Evolutionary conservation across 2,329 filamentous ascomycete species (phyloP).

Genomic region (Fusarium solani-melongenae): DNA sequence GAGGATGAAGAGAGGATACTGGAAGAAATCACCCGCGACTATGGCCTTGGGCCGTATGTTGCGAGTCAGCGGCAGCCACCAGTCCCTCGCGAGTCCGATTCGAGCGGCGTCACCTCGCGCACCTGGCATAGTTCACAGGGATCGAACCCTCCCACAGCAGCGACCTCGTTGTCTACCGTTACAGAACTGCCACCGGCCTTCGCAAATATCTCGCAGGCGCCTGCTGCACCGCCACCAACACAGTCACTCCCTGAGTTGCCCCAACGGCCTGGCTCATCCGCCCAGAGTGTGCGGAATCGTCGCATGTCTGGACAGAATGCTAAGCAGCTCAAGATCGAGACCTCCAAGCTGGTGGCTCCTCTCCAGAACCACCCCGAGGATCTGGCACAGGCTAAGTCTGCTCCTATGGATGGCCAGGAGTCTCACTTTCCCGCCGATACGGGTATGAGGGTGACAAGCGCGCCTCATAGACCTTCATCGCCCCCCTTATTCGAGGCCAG

Average conservation of each 20-base stretch:
- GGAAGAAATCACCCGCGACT: slow-evolving; percentile 89
- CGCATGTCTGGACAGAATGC: slow-evolving; percentile 83
- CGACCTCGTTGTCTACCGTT: slow-evolving; percentile 70
- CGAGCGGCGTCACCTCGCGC: slow-evolving; percentile 79
- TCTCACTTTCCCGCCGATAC: slow-evolving; percentile 2
- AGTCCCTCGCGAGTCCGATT: slow-evolving; percentile 82
- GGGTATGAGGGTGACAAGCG: slow-evolving; percentile 14
- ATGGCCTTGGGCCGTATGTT: slow-evolving; percentile 81
- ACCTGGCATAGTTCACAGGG: slow-evolving; percentile 85
- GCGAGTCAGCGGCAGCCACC: slow-evolving; percentile 67
- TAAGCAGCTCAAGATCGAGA: slow-evolving; percentile 92
- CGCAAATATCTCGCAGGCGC: slow-evolving; percentile 34
- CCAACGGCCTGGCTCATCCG: slow-evolving; percentile 46
- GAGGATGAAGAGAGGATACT: slow-evolving; percentile 81
- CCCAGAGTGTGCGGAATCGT: slow-evolving; percentile 74
- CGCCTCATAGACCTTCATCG: slow-evolving; percentile 38
- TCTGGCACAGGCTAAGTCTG: slow-evolving; percentile 21
- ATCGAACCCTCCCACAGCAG: slow-evolving; percentile 68
- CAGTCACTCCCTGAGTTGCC: slow-evolving; percentile 60
- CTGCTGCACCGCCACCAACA: slow-evolving; percentile 60
- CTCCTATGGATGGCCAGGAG: slow-evolving; percentile 18
- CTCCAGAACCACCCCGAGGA: slow-evolving; percentile 28
- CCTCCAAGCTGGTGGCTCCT: slow-evolving; percentile 52
- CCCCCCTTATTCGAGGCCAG: slow-evolving; percentile 42
- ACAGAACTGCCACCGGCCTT: slow-evolving; percentile 63